Evolutionary conservation across 768 basidiomycete species (phyloP), one percentile per base, ranked within the genome.

Genomic region (Kockovaella imperatae): DNA sequence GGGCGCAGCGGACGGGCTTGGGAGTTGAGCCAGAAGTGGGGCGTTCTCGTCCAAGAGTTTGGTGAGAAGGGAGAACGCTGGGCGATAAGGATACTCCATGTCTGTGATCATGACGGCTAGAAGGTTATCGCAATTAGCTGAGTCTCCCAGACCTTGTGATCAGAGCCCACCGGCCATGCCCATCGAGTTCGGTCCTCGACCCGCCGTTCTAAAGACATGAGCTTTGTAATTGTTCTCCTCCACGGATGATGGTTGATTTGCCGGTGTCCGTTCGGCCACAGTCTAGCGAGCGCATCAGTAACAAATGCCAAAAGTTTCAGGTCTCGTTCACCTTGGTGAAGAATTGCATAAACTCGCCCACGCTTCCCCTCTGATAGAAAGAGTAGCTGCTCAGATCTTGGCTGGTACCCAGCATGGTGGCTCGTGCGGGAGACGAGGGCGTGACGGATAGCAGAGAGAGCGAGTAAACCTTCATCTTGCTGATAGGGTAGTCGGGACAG

Each of bases 1-100:
- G 10, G 57, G 54, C 3, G 66, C 63, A 1, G 60, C 53, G 1
- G 60, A 58, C 13, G 59, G 42, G 21, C 64, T 51, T 1, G 69
- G 65, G 1, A 71, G 57, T n/a, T 57, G 49, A 26, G 52, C 41
- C 5, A 91, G 78, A 72, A 87, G 81, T 45, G 83, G 74, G 7
- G 80, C 78, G 69, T 93, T 93, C 46, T 97, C 95, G 56, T 99
- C 95, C 31, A 97, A 78, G 17, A 96, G 68, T 75, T 93, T 96
- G 49, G 86, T 83, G 45, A 99, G 76, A 34, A 99, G 77, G 15
- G 93, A 95, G 76, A 96, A 99, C 1, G 90, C 93, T 4, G 91
- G 87, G 49, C 95, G 83, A 47, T 89, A 86, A 45, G 93, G 95
- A 72, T 99, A 99, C 70, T 97, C 95, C 40, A 86, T 78, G 74